These are phyloP conservation scores for Fragaria ananassa DNA, from an alignment of 306 rosid species.

Conservation along the genomic window DNA sequence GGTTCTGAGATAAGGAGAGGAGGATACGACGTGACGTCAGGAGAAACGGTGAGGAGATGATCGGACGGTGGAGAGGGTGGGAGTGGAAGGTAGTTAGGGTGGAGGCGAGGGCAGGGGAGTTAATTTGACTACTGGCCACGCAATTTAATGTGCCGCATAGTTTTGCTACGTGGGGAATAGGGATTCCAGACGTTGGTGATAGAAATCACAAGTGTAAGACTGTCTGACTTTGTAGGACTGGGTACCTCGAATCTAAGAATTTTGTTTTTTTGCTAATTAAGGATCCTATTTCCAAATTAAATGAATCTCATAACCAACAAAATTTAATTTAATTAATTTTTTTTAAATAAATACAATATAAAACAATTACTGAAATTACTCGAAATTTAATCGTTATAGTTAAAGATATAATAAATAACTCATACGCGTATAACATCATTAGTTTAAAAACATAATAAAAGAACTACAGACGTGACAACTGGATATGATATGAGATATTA, in stretches of 20 bases:
- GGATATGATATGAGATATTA: no score
- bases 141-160: conserved; percentile 15
- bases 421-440: no score
- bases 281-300: no score
- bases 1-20: conserved; percentile 7
- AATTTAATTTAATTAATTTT: no score
- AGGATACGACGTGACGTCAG: neutral
- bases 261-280: neutral
- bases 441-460: no score
- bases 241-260: neutral
- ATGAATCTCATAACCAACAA: no score
- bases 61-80: neutral
- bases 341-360: no score
- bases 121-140: conserved; percentile 9
- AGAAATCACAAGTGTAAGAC: neutral
- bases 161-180: conserved; percentile 15
- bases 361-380: no score
- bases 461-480: no score
- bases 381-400: no score
- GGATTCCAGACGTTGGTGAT: conserved; percentile 21
- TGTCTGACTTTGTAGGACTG: neutral
- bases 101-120: neutral
- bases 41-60: neutral
- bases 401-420: no score
- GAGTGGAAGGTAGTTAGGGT: neutral